phyloP scores from a whole-genome alignment of 2,329 filamentous ascomycete genomes.

The Cordyceps tenuipes region DNA sequence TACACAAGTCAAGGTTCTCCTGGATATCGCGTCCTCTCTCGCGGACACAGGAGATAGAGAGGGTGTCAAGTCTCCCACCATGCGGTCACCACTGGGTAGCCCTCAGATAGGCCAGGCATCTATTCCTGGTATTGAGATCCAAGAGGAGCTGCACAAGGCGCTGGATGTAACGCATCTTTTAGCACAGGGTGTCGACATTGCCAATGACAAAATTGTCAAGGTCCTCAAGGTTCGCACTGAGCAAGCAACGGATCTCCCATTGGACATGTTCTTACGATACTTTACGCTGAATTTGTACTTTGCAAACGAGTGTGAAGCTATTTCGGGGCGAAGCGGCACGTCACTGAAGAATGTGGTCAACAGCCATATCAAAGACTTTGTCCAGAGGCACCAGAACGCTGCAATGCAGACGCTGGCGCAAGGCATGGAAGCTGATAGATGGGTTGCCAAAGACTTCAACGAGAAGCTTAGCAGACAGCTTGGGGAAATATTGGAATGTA shows the following conservation, averaged over 20 bases:
- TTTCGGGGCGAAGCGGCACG: conserved; percentile 70
- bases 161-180: conserved; percentile 71
- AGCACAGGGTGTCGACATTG: conserved; percentile 71
- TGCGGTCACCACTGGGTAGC: conserved; percentile 46
- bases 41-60: conserved; percentile 33
- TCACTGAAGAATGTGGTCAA: conserved; percentile 73
- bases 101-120: conserved; percentile 29
- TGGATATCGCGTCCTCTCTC: conserved; percentile 81
- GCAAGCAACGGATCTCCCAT: conserved; percentile 58
- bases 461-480: conserved; percentile 53
- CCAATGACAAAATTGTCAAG: conserved; percentile 68
- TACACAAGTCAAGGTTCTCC: conserved; percentile 86
- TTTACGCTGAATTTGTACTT: conserved; percentile 77
- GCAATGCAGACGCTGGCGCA: conserved; percentile 69
- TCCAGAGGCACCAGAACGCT: conserved; percentile 59
- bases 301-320: conserved; percentile 77
- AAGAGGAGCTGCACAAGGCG: conserved; percentile 68
- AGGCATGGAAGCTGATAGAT: conserved; percentile 72
- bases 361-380: conserved; percentile 72
- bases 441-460: conserved; percentile 69
- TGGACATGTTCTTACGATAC: conserved; percentile 68
- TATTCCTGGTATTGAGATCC: conserved; percentile 38
- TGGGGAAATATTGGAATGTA: conserved; percentile 57
- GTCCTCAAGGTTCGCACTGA: conserved; percentile 70
- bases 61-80: conserved; percentile 38